Evolutionary conservation across 441 rosid genomes (phyloP).

Genomic region (Erodium chrysanthum): DNA sequence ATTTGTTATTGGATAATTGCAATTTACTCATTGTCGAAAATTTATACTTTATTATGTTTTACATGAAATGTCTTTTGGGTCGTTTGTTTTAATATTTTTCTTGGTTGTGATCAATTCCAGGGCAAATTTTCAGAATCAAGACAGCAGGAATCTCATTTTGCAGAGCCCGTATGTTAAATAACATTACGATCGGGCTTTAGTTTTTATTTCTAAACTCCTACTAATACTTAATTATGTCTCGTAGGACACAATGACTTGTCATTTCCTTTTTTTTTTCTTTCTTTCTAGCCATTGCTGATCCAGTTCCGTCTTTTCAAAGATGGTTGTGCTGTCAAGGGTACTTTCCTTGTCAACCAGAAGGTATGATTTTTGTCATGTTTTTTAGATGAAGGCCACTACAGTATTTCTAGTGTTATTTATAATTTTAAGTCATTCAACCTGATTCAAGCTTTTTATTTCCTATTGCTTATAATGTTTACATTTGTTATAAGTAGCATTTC

Average conservation of each 20-base stretch:
- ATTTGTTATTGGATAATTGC: neutral
- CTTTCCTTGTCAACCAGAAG: conserved; percentile 53
- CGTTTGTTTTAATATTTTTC: conserved; percentile 7
- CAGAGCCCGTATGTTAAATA: conserved; percentile 31
- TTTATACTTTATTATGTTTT: conserved; percentile 1
- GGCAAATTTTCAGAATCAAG: conserved; percentile 13
- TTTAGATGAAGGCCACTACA: neutral
- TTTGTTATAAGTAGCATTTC: too few species aligned
- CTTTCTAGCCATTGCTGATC: conserved; percentile 59
- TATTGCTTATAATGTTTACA: too few species aligned
- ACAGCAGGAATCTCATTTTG: conserved; percentile 15
- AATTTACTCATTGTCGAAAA: neutral
- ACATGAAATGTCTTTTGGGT: conserved; percentile 7
- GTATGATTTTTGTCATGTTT: conserved; percentile 23
- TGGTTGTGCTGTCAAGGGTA: conserved; percentile 73
- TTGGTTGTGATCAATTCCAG: neutral
- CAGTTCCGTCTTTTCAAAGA: conserved; percentile 62
- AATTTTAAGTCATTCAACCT: neutral
- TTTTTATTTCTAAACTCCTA: neutral
- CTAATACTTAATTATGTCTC: neutral
- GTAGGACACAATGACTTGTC: neutral
- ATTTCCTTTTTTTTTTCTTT: neutral
- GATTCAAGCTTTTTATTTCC: neutral
- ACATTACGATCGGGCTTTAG: conserved; percentile 5
- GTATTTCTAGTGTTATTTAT: neutral